Evolutionary conservation across 441 rosid genomes (phyloP).

Genomic region (Adansonia gregorii): DNA sequence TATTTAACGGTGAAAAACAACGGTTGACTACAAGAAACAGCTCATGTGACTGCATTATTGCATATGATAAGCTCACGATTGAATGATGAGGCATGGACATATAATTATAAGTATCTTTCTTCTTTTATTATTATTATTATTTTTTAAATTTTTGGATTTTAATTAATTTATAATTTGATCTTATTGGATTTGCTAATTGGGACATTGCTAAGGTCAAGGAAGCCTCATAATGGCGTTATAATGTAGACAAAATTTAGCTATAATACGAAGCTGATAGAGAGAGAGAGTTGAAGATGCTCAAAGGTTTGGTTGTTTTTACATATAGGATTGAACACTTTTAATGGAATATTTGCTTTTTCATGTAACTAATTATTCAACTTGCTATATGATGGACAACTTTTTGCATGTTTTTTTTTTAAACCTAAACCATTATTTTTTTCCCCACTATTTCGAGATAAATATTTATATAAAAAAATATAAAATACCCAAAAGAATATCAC

Average conservation of each 20-base stretch:
- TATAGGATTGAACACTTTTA: conserved; percentile 18
- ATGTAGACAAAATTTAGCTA: conserved; percentile 39
- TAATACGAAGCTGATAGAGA: conserved; percentile 5
- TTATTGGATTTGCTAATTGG: conserved; percentile 39
- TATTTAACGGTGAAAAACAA: conserved; percentile 27
- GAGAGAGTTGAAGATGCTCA: conserved; percentile 39
- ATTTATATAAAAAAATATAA: too few relatives aligned
- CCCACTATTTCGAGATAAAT: neutral
- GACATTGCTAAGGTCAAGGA: conserved; percentile 52
- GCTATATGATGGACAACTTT: neutral
- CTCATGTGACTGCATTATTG: conserved; percentile 50
- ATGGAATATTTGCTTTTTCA: conserved; percentile 39
- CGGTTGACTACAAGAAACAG: conserved; percentile 52
- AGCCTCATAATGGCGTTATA: conserved; percentile 36
- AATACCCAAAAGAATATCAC: conserved; percentile 23
- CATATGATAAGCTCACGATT: conserved; percentile 55
- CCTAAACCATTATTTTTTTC: neutral
- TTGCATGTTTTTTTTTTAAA: neutral
- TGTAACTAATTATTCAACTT: conserved; percentile 4
- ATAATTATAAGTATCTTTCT: conserved; percentile 28
- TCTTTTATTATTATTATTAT: neutral
- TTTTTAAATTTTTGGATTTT: conserved; percentile 10
- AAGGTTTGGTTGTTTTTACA: conserved; percentile 29
- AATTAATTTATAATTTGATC: conserved; percentile 31
- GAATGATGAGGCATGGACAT: conserved; percentile 39